Evolutionary conservation across 805 yeast species (phyloP), one percentile per base, ranked within the genome.

Genomic region (Lipomyces yamadae): DNA sequence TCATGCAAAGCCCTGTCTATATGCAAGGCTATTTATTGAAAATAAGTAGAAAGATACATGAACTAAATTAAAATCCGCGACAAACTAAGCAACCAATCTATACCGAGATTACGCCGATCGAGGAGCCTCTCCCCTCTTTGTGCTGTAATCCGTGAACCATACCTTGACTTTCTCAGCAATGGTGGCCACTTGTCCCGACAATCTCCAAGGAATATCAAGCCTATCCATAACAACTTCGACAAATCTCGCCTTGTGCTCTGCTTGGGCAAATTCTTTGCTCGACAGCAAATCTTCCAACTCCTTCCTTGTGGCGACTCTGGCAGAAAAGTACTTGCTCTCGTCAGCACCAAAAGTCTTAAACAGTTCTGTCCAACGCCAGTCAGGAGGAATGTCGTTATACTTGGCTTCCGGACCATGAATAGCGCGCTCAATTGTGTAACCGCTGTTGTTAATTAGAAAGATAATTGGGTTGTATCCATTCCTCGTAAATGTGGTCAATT

Each of bases 401-500:
- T 83, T 78, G 75, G 91, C 85, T 34, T 84, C 79, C 35, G 91
- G 89, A 3, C 97, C 98, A 75, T 87, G 85, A 72, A 93, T 90
- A 32, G 88, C 85, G 76, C 97, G 85, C 80, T 93, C 98, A 60
- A 93, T 92, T 0, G 97, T 89, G 79, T 93, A 93, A 1, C 98
- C 98, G 65, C 84, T 84, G 78, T 93, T 93, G 79, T 93, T 93
- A 78, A 92, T 80, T 61, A 93, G 78, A 72, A 92, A 84, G 34
- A 93, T 83, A 54, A 88, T 85, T 30, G 96, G 91, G 48, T 84
- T 84, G 54, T 89, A 81, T 24, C 82, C 80, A 68, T 84, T 80
- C 68, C 91, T 84, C 52, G 89, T 76, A 74, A 84, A 85, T 1
- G 91, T 82, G 0, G 91, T 85, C 60, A 88, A 77, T 75, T 93